Evolutionary conservation across 1,139 yeast species (phyloP).

Genomic region (Insectozyma bohioensis): DNA sequence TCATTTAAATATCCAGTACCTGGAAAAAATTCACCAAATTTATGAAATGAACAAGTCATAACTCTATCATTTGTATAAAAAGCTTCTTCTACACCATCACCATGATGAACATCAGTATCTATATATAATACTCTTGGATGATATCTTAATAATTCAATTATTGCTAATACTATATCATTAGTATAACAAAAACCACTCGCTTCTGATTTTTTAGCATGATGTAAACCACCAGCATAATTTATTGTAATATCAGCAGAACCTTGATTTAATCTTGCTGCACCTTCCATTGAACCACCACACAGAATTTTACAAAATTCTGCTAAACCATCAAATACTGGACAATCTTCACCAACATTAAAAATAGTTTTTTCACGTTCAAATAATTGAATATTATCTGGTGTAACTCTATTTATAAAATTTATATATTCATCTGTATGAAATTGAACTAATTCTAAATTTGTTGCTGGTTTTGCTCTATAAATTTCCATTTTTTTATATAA

Average conservation of each 20-base stretch:
- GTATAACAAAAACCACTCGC: conserved; percentile 96
- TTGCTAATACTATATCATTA: conserved; percentile 69
- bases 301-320: conserved; percentile 92
- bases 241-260: conserved; percentile 96
- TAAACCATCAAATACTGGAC: conserved; percentile 95
- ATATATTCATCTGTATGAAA: conserved; percentile 97
- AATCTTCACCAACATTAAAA: conserved; percentile 96
- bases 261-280: conserved; percentile 87
- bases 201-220: conserved; percentile 94
- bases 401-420: conserved; percentile 87
- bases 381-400: conserved; percentile 91
- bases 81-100: conserved; percentile 98
- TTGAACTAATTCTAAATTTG: conserved; percentile 98
- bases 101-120: conserved; percentile 96
- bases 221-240: conserved; percentile 96
- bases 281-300: conserved; percentile 98
- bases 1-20: conserved; percentile 94
- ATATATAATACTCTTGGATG: conserved; percentile 95
- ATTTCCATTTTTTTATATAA: conserved; percentile 96
- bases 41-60: conserved; percentile 97
- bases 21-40: conserved; percentile 95
- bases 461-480: conserved; percentile 95
- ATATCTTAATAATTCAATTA: conserved; percentile 81
- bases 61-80: conserved; percentile 95
- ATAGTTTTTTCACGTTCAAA: conserved; percentile 91